phyloP scores from a whole-genome alignment of 257 asterid species.

The Jaltomata sinuosa region DNA sequence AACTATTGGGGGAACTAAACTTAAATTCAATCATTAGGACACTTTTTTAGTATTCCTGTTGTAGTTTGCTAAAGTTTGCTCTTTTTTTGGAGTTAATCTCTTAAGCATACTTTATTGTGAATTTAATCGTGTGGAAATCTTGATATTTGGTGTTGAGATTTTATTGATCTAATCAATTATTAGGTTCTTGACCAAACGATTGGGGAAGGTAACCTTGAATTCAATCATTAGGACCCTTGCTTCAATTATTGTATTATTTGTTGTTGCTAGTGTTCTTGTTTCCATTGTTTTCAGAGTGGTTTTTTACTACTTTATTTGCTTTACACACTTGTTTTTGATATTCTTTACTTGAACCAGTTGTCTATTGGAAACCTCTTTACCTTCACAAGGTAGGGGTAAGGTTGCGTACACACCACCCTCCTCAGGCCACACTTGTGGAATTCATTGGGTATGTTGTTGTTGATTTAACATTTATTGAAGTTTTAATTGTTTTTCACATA shows the following conservation, averaged over 20 bases:
- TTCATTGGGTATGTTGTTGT: background rate
- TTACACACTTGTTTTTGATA: background rate
- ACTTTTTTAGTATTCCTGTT: background rate
- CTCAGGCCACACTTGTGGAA: background rate
- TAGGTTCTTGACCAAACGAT: slow-evolving; percentile 55
- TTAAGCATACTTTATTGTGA: background rate
- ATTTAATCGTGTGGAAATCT: background rate
- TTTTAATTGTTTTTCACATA: background rate
- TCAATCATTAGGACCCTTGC: background rate
- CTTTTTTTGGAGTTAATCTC: background rate
- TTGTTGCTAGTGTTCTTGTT: background rate
- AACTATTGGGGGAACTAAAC: slow-evolving; percentile 59
- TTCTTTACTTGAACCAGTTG: background rate
- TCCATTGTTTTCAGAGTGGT: background rate
- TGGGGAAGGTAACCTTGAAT: slow-evolving; percentile 47
- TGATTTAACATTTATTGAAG: background rate
- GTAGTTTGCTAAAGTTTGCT: background rate
- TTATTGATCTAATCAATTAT: background rate
- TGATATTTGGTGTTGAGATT: background rate
- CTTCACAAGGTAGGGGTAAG: background rate
- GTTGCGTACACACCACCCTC: background rate
- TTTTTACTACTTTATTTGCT: background rate
- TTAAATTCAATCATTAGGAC: background rate
- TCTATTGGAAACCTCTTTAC: background rate
- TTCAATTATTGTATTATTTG: background rate